Conservation (phyloP, 768 basidiomycete genomes). For the Pleurotus giganteus region DNA sequence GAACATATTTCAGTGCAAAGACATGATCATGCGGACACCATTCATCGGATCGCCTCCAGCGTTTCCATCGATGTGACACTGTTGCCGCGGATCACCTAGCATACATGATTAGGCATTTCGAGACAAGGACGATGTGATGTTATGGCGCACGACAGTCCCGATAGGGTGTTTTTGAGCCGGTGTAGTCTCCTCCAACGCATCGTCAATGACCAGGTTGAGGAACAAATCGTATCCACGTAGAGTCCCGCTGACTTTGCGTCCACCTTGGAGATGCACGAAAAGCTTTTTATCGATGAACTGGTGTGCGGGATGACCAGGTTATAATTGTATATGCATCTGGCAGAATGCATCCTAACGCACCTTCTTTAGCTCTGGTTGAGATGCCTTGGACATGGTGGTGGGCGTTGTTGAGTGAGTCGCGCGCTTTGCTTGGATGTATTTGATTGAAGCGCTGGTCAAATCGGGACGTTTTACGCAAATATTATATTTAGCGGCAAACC, state of each 20-base stretch:
- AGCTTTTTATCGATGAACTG: conserved; percentile 99
- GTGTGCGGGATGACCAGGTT: conserved; percentile 6
- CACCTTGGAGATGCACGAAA: conserved; percentile 91
- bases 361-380: conserved; percentile 98
- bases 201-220: conserved; percentile 96
- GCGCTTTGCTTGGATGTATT: conserved; percentile 34
- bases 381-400: conserved; percentile 82
- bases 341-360: conserved; percentile 36
- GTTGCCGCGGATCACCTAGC: conserved; percentile 93
- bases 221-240: conserved; percentile 98
- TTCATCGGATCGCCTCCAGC: conserved; percentile 54
- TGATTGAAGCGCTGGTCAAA: conserved; percentile 18
- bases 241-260: conserved; percentile 92
- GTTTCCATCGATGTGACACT: conserved; percentile 96
- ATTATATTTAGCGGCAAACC: not conserved
- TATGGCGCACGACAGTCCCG: conserved; percentile 80
- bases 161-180: conserved; percentile 89
- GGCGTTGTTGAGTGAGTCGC: conserved; percentile 11
- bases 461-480: not conserved
- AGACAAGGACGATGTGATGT: not conserved
- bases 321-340: not conserved
- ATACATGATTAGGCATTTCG: conserved; percentile 1
- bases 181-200: conserved; percentile 87
- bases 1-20: not conserved
- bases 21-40: not conserved